Percentiles rank a stretch among this genome's conserved stretches.
phyloP scores from a whole-genome alignment of 2,329 filamentous ascomycete species.

The Rhynchosporium agropyri region DNA sequence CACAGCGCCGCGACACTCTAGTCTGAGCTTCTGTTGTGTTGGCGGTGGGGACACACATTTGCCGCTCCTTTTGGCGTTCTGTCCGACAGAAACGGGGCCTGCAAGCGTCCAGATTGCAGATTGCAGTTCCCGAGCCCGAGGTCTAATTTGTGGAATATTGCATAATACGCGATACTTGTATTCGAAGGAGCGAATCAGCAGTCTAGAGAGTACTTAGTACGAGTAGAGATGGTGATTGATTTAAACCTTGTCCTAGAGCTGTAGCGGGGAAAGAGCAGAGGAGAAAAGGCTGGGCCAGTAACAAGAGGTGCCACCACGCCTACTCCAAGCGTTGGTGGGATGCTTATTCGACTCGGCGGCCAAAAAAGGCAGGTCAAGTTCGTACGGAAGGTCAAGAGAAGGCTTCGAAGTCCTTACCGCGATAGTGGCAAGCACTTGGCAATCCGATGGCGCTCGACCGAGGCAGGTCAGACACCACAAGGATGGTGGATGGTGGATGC shows the following conservation, averaged over 20 bases:
- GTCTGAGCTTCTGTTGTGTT: slow-evolving; percentile 7
- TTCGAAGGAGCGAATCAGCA: slow-evolving; percentile 5
- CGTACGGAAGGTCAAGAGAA: not conserved
- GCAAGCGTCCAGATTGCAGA: slow-evolving; percentile 12
- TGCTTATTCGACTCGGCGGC: slow-evolving; percentile 11
- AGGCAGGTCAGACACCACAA: slow-evolving; percentile 3
- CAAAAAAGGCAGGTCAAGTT: slow-evolving; percentile 4
- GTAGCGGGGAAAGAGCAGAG: not conserved
- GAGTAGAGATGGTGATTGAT: not conserved
- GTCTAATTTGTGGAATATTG: slow-evolving; percentile 10
- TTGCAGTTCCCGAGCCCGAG: not conserved
- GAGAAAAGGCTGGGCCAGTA: slow-evolving; percentile 9
- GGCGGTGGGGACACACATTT: not conserved
- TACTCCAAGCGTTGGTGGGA: slow-evolving; percentile 8
- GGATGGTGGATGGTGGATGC: not conserved
- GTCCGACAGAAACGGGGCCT: not conserved
- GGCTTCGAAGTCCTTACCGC: not conserved
- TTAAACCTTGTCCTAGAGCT: not conserved
- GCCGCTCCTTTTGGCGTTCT: not conserved
- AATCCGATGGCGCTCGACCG: not conserved
- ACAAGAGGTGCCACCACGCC: slow-evolving; percentile 13
- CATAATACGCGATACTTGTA: slow-evolving; percentile 5
- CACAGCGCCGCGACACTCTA: slow-evolving; percentile 4
- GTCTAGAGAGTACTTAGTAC: not conserved
- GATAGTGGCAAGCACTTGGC: slow-evolving; percentile 11